A percentile compares a stretch with the other conserved stretches of the same genome.
Conservation (phyloP, 2,329 filamentous ascomycete genomes). For the Penicillium sp. region DNA sequence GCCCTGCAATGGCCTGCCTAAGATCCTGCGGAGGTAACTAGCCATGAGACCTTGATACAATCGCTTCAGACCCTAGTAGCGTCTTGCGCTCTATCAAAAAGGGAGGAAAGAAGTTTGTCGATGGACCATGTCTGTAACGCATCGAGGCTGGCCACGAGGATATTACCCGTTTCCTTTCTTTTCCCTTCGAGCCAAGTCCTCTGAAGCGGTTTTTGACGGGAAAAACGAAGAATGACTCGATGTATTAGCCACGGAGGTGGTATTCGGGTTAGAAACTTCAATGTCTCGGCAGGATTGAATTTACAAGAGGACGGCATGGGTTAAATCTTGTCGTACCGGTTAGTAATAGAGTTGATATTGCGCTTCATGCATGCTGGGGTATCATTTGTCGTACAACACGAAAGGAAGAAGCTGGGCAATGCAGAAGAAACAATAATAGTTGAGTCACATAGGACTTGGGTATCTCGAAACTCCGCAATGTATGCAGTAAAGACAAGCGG, state of each 20-base stretch:
- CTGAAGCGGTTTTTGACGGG: background rate
- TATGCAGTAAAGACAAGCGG: conserved; percentile 1
- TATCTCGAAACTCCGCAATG: conserved; percentile 14
- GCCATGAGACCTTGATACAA: background rate
- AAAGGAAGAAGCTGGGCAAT: conserved; percentile 7
- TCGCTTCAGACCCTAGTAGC: background rate
- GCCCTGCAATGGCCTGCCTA: background rate
- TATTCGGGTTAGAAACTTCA: background rate
- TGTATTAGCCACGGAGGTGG: conserved; percentile 1
- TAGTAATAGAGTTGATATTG: background rate
- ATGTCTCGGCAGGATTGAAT: background rate
- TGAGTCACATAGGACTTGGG: conserved; percentile 14
- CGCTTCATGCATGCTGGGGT: conserved; percentile 20
- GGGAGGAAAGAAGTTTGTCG: background rate
- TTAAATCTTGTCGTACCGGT: background rate
- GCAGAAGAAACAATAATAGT: background rate
- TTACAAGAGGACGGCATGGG: background rate
- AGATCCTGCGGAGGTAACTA: background rate
- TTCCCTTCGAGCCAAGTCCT: conserved; percentile 1
- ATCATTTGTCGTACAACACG: conserved; percentile 21
- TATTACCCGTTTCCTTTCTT: background rate
- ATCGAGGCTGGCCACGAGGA: background rate
- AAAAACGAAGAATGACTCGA: background rate
- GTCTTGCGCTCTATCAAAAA: background rate
- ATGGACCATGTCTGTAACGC: conserved; percentile 3